A percentile compares a stretch with the other conserved stretches of the same genome.
phyloP scores from a whole-genome alignment of 768 basidiomycete species.

The Suillus placidus region DNA sequence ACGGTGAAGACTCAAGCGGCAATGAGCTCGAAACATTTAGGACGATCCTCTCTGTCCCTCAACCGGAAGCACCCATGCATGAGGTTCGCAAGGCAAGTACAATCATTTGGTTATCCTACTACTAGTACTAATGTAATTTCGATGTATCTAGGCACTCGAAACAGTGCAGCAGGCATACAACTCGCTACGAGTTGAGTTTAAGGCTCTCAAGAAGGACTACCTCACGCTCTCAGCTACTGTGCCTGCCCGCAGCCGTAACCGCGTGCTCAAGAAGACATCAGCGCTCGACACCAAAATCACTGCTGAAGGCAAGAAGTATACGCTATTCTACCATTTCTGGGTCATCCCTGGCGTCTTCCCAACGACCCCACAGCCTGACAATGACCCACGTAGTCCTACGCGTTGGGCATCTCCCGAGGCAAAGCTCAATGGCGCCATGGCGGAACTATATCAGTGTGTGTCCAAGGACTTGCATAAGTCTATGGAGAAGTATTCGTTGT shows the following conservation, averaged over 20 bases:
- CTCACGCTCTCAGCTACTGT: neutral
- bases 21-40: no score
- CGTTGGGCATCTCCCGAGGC: conserved; percentile 5
- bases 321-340: no score
- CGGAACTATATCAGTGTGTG: no score
- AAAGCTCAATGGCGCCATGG: no score
- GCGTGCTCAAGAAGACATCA: neutral
- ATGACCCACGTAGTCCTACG: neutral
- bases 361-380: no score
- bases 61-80: neutral
- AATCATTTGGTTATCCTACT: no score
- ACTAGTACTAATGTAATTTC: no score
- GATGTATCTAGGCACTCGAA: neutral
- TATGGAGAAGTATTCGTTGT: no score
- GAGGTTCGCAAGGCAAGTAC: conserved; percentile 6
- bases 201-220: neutral
- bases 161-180: conserved; percentile 1
- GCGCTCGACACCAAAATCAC: neutral
- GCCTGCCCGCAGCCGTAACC: neutral
- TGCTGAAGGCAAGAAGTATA: neutral
- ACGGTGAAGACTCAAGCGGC: no score
- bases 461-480: no score
- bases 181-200: neutral
- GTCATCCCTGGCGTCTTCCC: no score
- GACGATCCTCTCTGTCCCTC: neutral